A percentile compares a stretch with the other conserved stretches of the same genome.
These are phyloP conservation scores for Parastagonospora avenae DNA, from an alignment of 2,329 filamentous ascomycete genomes.

Conservation along the genomic window DNA sequence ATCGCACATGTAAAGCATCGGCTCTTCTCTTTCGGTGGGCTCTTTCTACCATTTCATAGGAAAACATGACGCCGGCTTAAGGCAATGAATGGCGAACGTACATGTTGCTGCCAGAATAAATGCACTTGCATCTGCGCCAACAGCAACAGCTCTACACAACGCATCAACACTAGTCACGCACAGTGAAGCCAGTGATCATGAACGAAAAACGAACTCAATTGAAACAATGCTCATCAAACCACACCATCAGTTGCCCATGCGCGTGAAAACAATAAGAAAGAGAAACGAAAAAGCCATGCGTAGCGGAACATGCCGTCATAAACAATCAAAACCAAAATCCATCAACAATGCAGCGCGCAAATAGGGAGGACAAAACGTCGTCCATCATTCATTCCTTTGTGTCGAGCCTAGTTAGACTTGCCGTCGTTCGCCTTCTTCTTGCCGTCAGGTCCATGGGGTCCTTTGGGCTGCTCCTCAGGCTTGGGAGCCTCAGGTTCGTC, in stretches of 20 bases:
- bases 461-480: too few relatives aligned
- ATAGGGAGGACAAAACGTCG: neutral
- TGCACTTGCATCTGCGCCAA: too few relatives aligned
- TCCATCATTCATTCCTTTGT: neutral
- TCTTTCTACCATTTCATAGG: too few relatives aligned
- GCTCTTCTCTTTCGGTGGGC: too few relatives aligned
- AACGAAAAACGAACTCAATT: constrained; percentile 1
- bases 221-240: neutral
- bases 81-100: too few relatives aligned
- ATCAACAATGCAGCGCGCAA: neutral
- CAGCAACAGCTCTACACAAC: too few relatives aligned
- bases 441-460: neutral
- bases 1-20: too few relatives aligned
- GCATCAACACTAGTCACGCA: too few relatives aligned
- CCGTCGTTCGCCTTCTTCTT: neutral
- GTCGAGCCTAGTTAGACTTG: neutral
- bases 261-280: neutral
- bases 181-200: neutral
- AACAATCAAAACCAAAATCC: neutral
- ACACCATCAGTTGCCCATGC: neutral
- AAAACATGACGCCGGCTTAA: too few relatives aligned
- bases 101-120: too few relatives aligned
- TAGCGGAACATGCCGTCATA: neutral
- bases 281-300: neutral
- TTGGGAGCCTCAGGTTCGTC: too few relatives aligned